phyloP scores from a whole-genome alignment of 495 filamentous ascomycete genomes.

The Elasticomyces elasticus region DNA sequence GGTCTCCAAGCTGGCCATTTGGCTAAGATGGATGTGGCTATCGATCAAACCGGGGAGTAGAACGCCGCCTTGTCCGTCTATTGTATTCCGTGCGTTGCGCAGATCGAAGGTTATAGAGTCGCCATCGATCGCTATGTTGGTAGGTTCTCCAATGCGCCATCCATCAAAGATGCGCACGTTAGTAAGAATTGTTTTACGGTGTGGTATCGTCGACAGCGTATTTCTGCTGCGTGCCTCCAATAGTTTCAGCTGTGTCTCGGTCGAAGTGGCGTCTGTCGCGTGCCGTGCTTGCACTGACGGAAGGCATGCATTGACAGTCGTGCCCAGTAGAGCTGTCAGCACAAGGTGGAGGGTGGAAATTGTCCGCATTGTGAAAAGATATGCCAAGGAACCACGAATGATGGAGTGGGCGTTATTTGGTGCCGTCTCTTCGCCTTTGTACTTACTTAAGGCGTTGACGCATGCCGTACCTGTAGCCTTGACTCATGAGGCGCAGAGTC shows the following conservation, averaged over 20 bases:
- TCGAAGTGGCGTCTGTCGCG: background rate
- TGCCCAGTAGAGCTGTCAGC: background rate
- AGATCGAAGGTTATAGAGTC: background rate
- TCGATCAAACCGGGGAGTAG: slow-evolving; percentile 35
- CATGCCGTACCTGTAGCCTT: too few relatives aligned
- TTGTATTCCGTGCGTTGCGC: background rate
- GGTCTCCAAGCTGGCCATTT: slow-evolving; percentile 19
- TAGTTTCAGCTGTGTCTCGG: background rate
- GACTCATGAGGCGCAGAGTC: too few relatives aligned
- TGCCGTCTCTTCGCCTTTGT: too few relatives aligned
- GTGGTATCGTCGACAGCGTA: background rate
- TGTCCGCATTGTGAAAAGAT: background rate
- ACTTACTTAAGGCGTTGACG: too few relatives aligned
- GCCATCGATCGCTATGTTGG: slow-evolving; percentile 8
- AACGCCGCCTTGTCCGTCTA: slow-evolving; percentile 28
- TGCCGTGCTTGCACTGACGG: background rate
- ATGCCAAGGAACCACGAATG: too few relatives aligned
- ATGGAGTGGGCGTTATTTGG: too few relatives aligned
- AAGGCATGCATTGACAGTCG: background rate
- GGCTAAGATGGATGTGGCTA: slow-evolving; percentile 25
- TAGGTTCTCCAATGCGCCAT: background rate
- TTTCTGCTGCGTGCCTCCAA: background rate
- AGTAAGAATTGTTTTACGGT: slow-evolving; percentile 2
- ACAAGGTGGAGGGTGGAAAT: background rate
- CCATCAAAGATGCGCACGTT: slow-evolving; percentile 18